Evolutionary conservation across 169 alveolate genomes (phyloP).

Genomic region (Eimeria nieschulzi): DNA sequence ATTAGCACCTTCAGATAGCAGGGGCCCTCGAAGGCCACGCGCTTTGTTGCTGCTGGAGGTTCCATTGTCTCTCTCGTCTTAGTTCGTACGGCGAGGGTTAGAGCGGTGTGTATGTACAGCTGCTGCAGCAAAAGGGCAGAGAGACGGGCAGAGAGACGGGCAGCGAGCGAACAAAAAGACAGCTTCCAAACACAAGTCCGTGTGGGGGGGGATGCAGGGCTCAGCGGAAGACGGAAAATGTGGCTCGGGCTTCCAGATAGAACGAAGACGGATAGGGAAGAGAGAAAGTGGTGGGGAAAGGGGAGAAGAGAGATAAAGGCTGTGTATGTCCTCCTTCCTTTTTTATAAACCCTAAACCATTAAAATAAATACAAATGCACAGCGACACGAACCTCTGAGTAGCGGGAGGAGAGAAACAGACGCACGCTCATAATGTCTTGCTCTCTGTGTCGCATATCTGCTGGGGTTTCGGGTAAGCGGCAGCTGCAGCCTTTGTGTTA

Average conservation of each 20-base stretch:
- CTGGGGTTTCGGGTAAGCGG: too few relatives aligned
- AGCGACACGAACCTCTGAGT: too few relatives aligned
- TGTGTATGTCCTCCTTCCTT: too few relatives aligned
- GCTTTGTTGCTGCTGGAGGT: constrained; percentile 20
- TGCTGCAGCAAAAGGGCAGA: background rate
- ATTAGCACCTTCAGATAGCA: constrained; percentile 67
- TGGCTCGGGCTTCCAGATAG: background rate
- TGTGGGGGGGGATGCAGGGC: background rate
- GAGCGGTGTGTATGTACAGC: background rate
- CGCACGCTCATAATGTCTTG: too few relatives aligned
- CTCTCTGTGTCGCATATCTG: too few relatives aligned
- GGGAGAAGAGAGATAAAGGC: background rate
- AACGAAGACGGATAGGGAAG: background rate
- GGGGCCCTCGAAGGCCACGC: constrained; percentile 73
- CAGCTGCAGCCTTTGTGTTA: too few relatives aligned
- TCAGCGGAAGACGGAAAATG: background rate
- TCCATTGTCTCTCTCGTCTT: constrained; percentile 13
- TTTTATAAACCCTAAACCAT: too few relatives aligned
- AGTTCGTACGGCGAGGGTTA: too few relatives aligned
- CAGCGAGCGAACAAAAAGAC: background rate
- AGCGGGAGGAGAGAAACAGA: too few relatives aligned
- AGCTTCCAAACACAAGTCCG: background rate
- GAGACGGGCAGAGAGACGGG: background rate
- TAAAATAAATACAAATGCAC: too few relatives aligned
- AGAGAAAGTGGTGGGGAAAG: background rate